Evolutionary conservation across 1,284 basidiomycete genomes (phyloP).

Genomic region (Cryptococcus maquisensis): DNA sequence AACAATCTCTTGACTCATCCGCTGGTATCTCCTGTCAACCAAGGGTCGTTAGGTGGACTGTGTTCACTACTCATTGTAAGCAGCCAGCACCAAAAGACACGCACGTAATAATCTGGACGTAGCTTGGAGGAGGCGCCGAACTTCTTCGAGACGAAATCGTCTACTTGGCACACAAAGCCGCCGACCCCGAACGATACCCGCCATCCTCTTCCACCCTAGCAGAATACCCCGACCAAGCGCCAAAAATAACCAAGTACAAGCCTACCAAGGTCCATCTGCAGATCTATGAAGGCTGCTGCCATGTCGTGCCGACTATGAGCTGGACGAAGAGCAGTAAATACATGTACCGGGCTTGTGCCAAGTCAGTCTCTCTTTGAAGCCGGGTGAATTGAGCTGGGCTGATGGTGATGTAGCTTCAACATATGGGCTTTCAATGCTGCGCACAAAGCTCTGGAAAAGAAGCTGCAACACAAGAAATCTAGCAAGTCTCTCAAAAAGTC

Average conservation of each 20-base stretch:
- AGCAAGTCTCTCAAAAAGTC: slow-evolving; percentile 3
- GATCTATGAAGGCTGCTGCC: slow-evolving; percentile 48
- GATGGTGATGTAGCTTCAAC: slow-evolving; percentile 36
- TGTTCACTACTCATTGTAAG: slow-evolving; percentile 52
- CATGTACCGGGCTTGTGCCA: slow-evolving; percentile 46
- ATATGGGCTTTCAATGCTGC: slow-evolving; percentile 46
- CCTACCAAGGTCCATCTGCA: slow-evolving; percentile 54
- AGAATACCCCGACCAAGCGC: slow-evolving; percentile 45
- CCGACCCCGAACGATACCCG: slow-evolving; percentile 47
- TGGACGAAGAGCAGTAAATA: slow-evolving; percentile 46
- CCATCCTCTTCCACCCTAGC: slow-evolving; percentile 43
- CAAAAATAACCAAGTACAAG: slow-evolving; percentile 44
- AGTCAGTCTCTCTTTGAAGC: slow-evolving; percentile 25
- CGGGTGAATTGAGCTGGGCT: background rate
- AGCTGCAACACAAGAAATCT: slow-evolving; percentile 14
- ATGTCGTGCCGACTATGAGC: slow-evolving; percentile 48
- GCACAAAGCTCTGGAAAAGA: slow-evolving; percentile 25
- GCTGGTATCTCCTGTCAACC: slow-evolving; percentile 52
- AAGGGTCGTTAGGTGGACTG: slow-evolving; percentile 53
- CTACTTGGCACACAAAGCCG: slow-evolving; percentile 53
- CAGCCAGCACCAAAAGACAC: background rate
- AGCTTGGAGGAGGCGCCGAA: slow-evolving; percentile 51
- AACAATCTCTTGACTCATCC: slow-evolving; percentile 53
- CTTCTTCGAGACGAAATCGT: slow-evolving; percentile 50
- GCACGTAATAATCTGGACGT: background rate